A percentile compares a stretch with the other conserved stretches of the same genome.
phyloP scores from a whole-genome alignment of 225 moss, liverwort and hornwort species.

The Takakia lepidozioides region DNA sequence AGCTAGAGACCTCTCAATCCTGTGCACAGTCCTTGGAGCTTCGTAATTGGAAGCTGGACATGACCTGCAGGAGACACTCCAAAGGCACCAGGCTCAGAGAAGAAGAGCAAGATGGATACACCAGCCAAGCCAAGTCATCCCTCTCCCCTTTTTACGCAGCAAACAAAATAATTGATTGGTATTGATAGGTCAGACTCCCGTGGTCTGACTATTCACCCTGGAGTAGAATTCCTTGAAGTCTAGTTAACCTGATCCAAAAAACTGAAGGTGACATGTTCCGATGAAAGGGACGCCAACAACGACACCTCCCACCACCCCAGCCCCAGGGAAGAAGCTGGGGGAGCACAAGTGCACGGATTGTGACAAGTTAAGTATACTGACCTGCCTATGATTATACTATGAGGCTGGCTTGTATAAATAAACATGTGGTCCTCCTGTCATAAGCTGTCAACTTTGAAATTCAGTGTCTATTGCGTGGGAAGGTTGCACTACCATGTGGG shows the following conservation, averaged over 20 bases:
- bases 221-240: too few species aligned
- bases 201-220: too few species aligned
- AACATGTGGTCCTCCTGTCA: neutral
- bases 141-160: too few species aligned
- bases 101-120: conserved; percentile 29
- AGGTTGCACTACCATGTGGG: too few species aligned
- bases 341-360: conserved; percentile 30
- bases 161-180: too few species aligned
- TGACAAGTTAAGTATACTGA: conserved; percentile 39
- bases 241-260: too few species aligned
- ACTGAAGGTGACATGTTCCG: too few species aligned
- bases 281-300: conserved; percentile 27
- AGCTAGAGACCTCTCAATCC: too few species aligned
- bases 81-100: conserved; percentile 18
- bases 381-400: too few species aligned
- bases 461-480: neutral
- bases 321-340: conserved; percentile 32
- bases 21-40: too few species aligned
- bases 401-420: neutral
- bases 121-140: conserved; percentile 20
- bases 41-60: too few species aligned
- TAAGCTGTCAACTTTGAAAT: neutral
- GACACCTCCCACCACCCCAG: conserved; percentile 29
- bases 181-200: too few species aligned
- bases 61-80: conserved; percentile 12